Evolutionary conservation across 177 flowering plant genomes (phyloP).

Genomic region (Vitis hybrid): DNA sequence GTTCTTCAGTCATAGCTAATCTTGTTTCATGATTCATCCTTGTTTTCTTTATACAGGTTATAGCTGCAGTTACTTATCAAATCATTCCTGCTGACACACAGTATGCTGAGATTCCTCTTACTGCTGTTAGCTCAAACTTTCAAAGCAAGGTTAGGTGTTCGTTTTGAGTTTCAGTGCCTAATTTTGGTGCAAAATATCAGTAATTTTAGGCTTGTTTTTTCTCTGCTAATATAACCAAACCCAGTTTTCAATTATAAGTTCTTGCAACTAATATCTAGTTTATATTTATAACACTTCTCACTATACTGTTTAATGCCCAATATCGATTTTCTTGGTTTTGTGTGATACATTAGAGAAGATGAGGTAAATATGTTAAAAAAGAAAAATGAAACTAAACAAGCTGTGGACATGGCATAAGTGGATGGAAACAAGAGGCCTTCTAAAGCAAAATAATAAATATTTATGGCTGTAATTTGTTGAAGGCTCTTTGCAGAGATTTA

Average conservation of each 20-base stretch:
- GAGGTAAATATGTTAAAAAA: too few relatives aligned
- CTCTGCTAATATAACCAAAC: neutral
- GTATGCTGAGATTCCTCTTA: slow-evolving; percentile 85
- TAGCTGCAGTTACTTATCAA: slow-evolving; percentile 83
- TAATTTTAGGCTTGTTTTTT: neutral
- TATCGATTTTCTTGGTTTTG: too few relatives aligned
- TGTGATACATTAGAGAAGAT: too few relatives aligned
- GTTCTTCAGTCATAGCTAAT: too few relatives aligned
- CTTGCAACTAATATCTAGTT: neutral
- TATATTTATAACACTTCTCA: neutral
- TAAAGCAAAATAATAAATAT: too few relatives aligned
- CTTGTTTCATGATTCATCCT: slow-evolving; percentile 1
- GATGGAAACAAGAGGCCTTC: neutral
- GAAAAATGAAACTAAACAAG: too few relatives aligned
- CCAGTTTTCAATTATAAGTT: too few relatives aligned
- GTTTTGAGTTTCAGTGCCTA: neutral
- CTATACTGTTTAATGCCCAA: neutral
- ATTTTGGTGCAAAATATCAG: slow-evolving; percentile 2
- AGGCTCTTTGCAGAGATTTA: too few relatives aligned
- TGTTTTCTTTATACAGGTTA: slow-evolving; percentile 44
- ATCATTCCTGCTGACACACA: slow-evolving; percentile 78
- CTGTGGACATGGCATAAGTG: too few relatives aligned
- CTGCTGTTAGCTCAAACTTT: slow-evolving; percentile 63
- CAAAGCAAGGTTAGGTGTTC: slow-evolving; percentile 58
- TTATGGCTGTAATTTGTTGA: too few relatives aligned